A percentile compares a stretch with the other conserved stretches of the same genome.
Conservation (phyloP, 1,139 yeast genomes). For the Geotrichum fermentans region DNA sequence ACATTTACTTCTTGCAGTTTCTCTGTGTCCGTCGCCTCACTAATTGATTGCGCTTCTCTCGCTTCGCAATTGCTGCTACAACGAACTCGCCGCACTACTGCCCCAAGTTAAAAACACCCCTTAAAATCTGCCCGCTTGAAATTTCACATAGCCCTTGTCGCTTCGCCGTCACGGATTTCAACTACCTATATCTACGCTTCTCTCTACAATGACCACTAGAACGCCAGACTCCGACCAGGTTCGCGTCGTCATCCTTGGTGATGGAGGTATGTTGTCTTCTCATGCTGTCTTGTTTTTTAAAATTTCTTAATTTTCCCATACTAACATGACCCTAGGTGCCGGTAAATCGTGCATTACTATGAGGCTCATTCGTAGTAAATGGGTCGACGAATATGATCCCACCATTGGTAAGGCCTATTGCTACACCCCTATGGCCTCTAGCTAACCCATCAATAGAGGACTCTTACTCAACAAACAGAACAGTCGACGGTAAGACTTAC, state of each 20-base stretch:
- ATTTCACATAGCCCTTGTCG: too few species aligned
- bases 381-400: constrained; percentile 37
- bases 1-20: too few species aligned
- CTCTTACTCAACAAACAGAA: constrained; percentile 36
- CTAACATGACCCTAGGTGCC: constrained; percentile 24
- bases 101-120: too few species aligned
- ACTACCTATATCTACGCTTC: too few species aligned
- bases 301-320: constrained; percentile 3
- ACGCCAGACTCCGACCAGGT: constrained; percentile 13
- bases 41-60: too few species aligned
- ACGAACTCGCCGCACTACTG: too few species aligned
- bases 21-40: too few species aligned
- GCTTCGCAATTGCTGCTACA: too few species aligned
- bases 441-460: constrained; percentile 35
- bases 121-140: too few species aligned
- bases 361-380: constrained; percentile 36
- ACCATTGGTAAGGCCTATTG: constrained; percentile 30
- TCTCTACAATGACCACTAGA: not conserved
- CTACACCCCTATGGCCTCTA: too few species aligned
- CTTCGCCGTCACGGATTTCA: too few species aligned
- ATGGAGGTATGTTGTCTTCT: constrained; percentile 37
- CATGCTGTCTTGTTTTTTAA: too few species aligned
- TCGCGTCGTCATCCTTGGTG: constrained; percentile 33
- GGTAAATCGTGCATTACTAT: constrained; percentile 37
- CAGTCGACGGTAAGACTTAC: constrained; percentile 34